Base-by-base conservation (phyloP, 345 rosid species). In the Melastoma malabathricum region DNA sequence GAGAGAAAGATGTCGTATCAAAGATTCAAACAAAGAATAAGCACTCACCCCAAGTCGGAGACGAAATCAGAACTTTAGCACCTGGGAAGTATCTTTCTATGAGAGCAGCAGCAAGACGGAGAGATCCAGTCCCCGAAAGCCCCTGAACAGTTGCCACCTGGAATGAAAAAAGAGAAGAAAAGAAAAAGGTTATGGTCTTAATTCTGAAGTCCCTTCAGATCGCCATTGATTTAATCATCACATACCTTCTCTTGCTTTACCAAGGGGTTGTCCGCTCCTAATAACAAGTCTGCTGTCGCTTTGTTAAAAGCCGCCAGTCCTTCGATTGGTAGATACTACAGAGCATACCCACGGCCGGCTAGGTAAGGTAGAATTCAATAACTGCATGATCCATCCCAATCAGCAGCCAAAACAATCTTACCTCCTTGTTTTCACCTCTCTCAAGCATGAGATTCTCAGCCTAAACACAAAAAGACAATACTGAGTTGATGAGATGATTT, bases 61-160 rank as follows among this genome's bases (percentile, higher is more conserved):
- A 76, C 44, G 98, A 86, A 61, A 92, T 82, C 50, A 86, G 46
- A 54, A 92, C 84, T 78, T 92, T 74, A 4, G 86, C 93, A 52
- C 98, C 89, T 8, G 93, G 81, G 59, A 92, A 92, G 71, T 92
- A 92, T 45, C 95, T 72, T 61, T 92, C 95, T 25, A 87, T 82
- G 54, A 92, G 85, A 59, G 93, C 98, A 13, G 87, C 96, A 68
- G 89, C 98, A 46, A 92, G 62, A 46, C 98, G 73, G 51, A 92
- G 74, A 54, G 98, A 92, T 59, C 98, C 98, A 18, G 98, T 92
- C 48, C 96, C 98, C 2, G 96, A 92, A 57, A 92, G 98, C 60
- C 98, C 92, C 59, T 92, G 98, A 66, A 92, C 81, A 5, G 98
- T 92, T 57, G 98, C 98, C 56, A 92, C 86, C 98, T 92, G 74